A percentile compares a stretch with the other conserved stretches of the same genome.
phyloP scores from a whole-genome alignment of 768 basidiomycete genomes.

The Russula compacta region DNA sequence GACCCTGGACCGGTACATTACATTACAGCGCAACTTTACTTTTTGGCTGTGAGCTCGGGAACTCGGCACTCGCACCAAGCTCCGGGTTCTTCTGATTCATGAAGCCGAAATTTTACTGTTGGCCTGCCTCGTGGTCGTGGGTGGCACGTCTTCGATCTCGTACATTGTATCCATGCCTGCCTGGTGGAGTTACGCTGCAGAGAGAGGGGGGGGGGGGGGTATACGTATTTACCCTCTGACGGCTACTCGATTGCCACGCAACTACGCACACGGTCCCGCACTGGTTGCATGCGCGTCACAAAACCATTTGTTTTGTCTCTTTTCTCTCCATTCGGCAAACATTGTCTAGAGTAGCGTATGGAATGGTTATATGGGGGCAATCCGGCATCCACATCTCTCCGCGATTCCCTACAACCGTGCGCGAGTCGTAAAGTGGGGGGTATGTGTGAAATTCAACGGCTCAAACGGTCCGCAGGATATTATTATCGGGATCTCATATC shows the following conservation, averaged over 20 bases:
- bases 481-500: background rate
- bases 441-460: background rate
- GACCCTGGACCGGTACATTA: background rate
- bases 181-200: constrained; percentile 9
- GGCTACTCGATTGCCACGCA: background rate
- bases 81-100: background rate
- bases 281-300: too few relatives aligned
- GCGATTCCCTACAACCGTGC: background rate
- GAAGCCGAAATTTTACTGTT: constrained; percentile 5
- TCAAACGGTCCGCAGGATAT: background rate
- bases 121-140: constrained; percentile 10
- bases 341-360: too few relatives aligned
- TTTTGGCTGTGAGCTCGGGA: background rate
- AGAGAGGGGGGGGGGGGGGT: background rate
- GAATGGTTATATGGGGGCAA: background rate
- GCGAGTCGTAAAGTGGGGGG: background rate
- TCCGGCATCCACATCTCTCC: background rate
- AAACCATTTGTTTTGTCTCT: too few relatives aligned
- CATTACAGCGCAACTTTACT: background rate
- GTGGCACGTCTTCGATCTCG: constrained; percentile 4
- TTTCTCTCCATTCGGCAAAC: too few relatives aligned
- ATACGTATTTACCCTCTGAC: constrained; percentile 11
- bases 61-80: constrained; percentile 13
- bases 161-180: constrained; percentile 9
- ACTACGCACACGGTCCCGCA: too few relatives aligned